Evolutionary conservation across 441 rosid genomes (phyloP).

Genomic region (Gossypium laxum): DNA sequence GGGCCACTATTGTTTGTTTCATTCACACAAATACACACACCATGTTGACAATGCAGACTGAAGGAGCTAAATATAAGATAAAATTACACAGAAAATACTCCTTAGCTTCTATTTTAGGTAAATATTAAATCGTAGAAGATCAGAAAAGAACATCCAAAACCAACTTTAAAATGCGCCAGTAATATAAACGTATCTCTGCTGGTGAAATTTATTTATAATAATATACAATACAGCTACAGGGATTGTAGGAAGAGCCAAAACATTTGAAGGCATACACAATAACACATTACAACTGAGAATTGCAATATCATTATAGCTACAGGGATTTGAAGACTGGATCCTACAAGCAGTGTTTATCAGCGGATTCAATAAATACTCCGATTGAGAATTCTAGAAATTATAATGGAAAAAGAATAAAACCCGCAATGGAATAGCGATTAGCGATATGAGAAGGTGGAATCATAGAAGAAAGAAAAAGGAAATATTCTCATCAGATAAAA

Average conservation of each 20-base stretch:
- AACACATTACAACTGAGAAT: neutral
- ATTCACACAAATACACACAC: neutral
- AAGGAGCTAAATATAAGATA: neutral
- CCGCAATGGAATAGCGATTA: neutral
- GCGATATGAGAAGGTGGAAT: neutral
- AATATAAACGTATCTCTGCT: neutral
- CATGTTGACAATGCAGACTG: neutral
- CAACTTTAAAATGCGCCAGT: neutral
- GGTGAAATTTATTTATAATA: neutral
- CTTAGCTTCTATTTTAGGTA: neutral
- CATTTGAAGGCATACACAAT: neutral
- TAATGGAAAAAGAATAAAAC: neutral
- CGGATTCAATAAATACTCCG: neutral
- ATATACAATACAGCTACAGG: neutral
- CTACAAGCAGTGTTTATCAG: conserved; percentile 7
- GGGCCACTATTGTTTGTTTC: neutral
- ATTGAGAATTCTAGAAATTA: neutral
- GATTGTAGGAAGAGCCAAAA: neutral
- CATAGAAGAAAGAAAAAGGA: neutral
- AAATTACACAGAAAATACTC: neutral
- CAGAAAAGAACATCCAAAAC: neutral
- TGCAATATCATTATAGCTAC: neutral
- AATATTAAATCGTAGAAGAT: neutral
- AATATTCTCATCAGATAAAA: neutral
- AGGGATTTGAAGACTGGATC: neutral